phyloP scores from a whole-genome alignment of 768 basidiomycete species.

The Pleurotus salmoneostramineus region DNA sequence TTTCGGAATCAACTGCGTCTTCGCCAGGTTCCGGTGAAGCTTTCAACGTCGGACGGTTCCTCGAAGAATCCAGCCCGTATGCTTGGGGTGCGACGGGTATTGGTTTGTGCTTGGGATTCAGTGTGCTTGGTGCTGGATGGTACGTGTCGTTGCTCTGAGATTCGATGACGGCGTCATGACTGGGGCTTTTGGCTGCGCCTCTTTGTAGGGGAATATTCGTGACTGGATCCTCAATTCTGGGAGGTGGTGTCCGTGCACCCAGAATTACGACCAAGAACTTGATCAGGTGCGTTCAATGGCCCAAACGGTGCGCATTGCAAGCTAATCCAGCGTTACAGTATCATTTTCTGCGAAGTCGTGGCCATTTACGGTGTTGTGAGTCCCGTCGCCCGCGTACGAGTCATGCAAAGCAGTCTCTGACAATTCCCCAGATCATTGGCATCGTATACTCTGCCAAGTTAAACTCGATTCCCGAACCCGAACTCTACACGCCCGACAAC shows the following conservation, averaged over 20 bases:
- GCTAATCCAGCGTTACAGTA: slow-evolving; percentile 40
- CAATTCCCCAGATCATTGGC: slow-evolving; percentile 70
- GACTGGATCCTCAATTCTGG: slow-evolving; percentile 94
- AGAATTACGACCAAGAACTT: slow-evolving; percentile 96
- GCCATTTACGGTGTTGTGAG: slow-evolving; percentile 95
- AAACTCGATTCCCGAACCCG: slow-evolving; percentile 49
- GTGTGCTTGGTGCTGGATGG: slow-evolving; percentile 96
- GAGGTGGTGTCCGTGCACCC: slow-evolving; percentile 91
- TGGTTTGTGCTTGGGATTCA: slow-evolving; percentile 89
- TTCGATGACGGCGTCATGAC: not conserved
- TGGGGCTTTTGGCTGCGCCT: slow-evolving; percentile 7
- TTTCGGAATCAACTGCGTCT: not conserved
- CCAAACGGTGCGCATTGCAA: too few relatives aligned
- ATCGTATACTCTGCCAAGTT: slow-evolving; percentile 94
- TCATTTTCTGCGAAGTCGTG: slow-evolving; percentile 99
- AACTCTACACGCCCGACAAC: slow-evolving; percentile 80
- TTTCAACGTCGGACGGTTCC: slow-evolving; percentile 91
- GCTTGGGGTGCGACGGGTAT: slow-evolving; percentile 90
- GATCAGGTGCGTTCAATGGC: slow-evolving; percentile 63
- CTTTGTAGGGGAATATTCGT: slow-evolving; percentile 89
- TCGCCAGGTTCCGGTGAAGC: slow-evolving; percentile 76
- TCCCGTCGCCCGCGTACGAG: slow-evolving; percentile 11
- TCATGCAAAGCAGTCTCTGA: slow-evolving; percentile 1
- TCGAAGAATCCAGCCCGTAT: slow-evolving; percentile 93
- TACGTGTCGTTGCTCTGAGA: slow-evolving; percentile 30